Percentiles rank a stretch among this genome's conserved stretches.
Conservation (phyloP, 164 flowering plant species). For the Magnolia officinalis region DNA sequence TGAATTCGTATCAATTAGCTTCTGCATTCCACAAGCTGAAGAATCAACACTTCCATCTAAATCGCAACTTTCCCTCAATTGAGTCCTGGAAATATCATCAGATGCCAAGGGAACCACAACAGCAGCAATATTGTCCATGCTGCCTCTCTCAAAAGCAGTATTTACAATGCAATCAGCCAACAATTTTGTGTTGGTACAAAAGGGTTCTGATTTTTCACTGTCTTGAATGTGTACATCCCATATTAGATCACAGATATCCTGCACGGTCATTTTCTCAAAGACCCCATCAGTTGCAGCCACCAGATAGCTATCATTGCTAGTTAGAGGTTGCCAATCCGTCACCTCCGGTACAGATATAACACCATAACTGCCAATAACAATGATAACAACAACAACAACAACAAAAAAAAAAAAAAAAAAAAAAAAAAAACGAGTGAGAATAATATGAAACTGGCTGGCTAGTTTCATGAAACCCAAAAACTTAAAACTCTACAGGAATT, state of each 20-base stretch:
- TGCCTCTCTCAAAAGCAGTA: constrained; percentile 76
- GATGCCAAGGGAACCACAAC: constrained; percentile 67
- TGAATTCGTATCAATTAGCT: constrained; percentile 26
- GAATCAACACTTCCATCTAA: constrained; percentile 24
- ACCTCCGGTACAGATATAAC: constrained; percentile 91
- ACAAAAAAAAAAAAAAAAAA: neutral
- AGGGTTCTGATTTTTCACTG: constrained; percentile 21
- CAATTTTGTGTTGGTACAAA: constrained; percentile 43
- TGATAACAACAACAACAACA: neutral
- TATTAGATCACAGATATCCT: constrained; percentile 84
- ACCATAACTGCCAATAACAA: constrained; percentile 59
- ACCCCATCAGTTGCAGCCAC: constrained; percentile 95
- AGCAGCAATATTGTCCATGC: constrained; percentile 90
- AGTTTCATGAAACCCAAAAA: neutral
- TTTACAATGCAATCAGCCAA: constrained; percentile 81
- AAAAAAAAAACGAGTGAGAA: constrained; percentile 12
- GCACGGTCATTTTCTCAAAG: constrained; percentile 71
- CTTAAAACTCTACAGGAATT: neutral
- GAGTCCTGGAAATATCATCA: constrained; percentile 21
- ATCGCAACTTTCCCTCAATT: constrained; percentile 24
- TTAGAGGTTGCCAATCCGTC: constrained; percentile 80
- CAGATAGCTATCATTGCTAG: constrained; percentile 69
- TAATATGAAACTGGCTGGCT: neutral
- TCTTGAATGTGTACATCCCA: constrained; percentile 49
- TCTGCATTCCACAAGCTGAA: constrained; percentile 24